phyloP scores from a whole-genome alignment of 306 rosid genomes.

The Betula pendula region DNA sequence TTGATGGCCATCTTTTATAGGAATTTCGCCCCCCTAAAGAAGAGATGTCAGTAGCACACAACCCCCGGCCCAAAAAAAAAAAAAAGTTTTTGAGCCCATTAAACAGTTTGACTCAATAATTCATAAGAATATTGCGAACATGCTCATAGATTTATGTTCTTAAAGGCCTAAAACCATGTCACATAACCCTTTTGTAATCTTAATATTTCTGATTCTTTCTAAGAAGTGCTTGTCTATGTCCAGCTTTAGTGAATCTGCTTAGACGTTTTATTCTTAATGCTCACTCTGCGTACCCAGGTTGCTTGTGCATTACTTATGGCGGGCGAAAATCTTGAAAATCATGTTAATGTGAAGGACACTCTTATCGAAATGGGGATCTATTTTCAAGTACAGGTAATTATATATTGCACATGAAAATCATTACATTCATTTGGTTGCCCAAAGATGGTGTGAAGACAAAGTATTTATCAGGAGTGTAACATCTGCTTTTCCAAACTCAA shows the following conservation, averaged over 20 bases:
- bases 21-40: not conserved
- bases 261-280: not conserved
- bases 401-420: conserved; percentile 3
- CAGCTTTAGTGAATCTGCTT: not conserved
- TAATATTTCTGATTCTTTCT: not conserved
- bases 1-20: not conserved
- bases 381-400: conserved; percentile 63
- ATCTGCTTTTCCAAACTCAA: not conserved
- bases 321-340: conserved; percentile 53
- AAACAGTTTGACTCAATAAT: not conserved
- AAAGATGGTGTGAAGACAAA: not conserved
- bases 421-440: not conserved
- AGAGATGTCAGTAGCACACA: not conserved
- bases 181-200: not conserved
- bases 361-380: conserved; percentile 67
- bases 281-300: conserved; percentile 34
- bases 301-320: conserved; percentile 63
- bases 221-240: conserved; percentile 2
- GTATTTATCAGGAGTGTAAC: not conserved
- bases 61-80: not conserved
- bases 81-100: not conserved
- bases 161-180: not conserved
- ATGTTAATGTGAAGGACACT: conserved; percentile 48
- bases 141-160: not conserved
- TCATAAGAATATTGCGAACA: not conserved